Conservation (phyloP, 257 asterid species). For the Solanum bukasovii region DNA sequence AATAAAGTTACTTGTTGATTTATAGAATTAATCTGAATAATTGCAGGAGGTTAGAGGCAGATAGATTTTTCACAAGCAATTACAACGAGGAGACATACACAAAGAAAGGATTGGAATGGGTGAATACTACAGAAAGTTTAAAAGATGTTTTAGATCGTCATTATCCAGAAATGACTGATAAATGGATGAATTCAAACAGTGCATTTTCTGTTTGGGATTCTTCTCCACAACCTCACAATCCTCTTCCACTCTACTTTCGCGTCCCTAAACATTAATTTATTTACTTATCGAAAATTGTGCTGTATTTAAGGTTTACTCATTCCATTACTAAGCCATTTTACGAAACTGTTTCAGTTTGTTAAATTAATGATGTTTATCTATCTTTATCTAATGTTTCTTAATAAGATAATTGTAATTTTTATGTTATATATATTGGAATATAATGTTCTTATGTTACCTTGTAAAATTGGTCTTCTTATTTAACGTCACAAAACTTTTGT, state of each 20-base stretch:
- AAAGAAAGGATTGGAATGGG: constrained; percentile 53
- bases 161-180: constrained; percentile 40
- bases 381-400: neutral
- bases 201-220: constrained; percentile 65
- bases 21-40: neutral
- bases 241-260: constrained; percentile 41
- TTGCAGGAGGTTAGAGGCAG: constrained; percentile 54
- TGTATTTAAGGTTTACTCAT: neutral
- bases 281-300: neutral
- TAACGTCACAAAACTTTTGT: neutral
- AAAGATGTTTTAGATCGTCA: constrained; percentile 51
- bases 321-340: neutral
- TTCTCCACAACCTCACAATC: constrained; percentile 23
- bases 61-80: constrained; percentile 42
- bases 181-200: constrained; percentile 51
- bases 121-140: constrained; percentile 43
- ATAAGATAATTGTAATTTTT: neutral
- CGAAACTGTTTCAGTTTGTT: neutral
- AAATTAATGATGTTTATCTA: neutral
- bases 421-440: neutral
- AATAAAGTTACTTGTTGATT: neutral
- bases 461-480: neutral
- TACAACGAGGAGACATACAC: constrained; percentile 53
- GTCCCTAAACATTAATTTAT: constrained; percentile 11
- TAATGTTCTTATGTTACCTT: neutral